Evolutionary conservation across 306 rosid genomes (phyloP).

Genomic region (Trifolium fragiferum): DNA sequence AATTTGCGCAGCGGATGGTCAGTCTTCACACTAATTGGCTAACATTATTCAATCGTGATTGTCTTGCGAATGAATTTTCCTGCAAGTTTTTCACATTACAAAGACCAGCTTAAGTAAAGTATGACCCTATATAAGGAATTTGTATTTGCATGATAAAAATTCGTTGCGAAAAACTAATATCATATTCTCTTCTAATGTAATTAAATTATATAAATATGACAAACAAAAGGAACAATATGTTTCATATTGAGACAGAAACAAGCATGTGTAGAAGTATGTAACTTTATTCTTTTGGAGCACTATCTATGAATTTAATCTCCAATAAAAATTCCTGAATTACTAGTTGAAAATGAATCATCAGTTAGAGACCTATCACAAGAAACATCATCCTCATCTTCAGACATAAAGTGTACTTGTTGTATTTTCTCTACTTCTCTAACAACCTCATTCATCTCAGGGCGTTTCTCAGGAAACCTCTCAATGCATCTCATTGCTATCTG

Average conservation of each 20-base stretch:
- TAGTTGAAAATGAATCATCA: slow-evolving; percentile 62
- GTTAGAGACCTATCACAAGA: slow-evolving; percentile 60
- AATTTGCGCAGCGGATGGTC: neutral
- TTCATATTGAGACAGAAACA: neutral
- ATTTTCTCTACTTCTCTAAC: slow-evolving; percentile 64
- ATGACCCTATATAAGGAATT: too few species aligned
- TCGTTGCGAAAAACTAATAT: too few species aligned
- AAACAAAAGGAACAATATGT: neutral
- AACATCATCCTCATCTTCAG: slow-evolving; percentile 55
- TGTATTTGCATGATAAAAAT: too few species aligned
- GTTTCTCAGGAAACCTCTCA: slow-evolving; percentile 61
- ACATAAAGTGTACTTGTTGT: slow-evolving; percentile 12
- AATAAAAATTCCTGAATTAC: slow-evolving; percentile 42
- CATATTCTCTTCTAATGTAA: neutral
- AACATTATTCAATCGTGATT: too few species aligned
- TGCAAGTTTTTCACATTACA: too few species aligned
- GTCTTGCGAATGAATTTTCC: too few species aligned
- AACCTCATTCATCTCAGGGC: slow-evolving; percentile 74
- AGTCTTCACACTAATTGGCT: too few species aligned
- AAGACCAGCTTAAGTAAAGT: too few species aligned
- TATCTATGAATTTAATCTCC: slow-evolving; percentile 44
- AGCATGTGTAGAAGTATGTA: neutral
- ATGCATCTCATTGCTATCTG: slow-evolving; percentile 73
- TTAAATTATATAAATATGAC: too few species aligned
- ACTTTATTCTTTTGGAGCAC: slow-evolving; percentile 34